Evolutionary conservation across 139 green algal genomes (phyloP), one percentile per base, ranked within the genome.

Genomic region (Penium margaritaceum): DNA sequence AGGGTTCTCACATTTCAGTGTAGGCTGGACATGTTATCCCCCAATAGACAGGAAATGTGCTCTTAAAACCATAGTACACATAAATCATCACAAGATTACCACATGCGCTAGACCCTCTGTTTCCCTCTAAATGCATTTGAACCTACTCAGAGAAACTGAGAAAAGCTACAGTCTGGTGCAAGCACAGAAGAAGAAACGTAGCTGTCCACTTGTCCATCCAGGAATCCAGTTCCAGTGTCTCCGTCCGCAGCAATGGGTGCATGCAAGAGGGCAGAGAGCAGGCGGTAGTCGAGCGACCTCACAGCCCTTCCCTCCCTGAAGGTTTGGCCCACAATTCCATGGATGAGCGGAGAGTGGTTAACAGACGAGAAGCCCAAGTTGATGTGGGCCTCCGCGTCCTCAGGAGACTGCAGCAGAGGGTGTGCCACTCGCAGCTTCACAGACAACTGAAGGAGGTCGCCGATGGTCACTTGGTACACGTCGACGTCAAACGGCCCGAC

Each of bases 241-340:
- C 67, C 44, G 67, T 74, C 67, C 3, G 67, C 67, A 19, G 55
- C 44, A 71, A 74, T 66, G 9, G 36, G 54, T 9, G 30, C 30
- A 5, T 36, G 41, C 6, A 46, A 70, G 29, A 46, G 15, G 19
- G 35, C 15, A 19, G 29, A 32, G 15, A 74, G 35, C 44, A 34
- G 29, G 27, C 32, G 38, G 67, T 67, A 74, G 27, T 74, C 34
- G 32, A 44, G 33, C 24, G 67, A 41, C 19, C 67, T 19, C 67
- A 70, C 46, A 14, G 36, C 36, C 19, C 44, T 41, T 5, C 44
- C 67, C 17, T 74, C 67, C 19, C 67, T 41, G 54, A 71, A 80
- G 3, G 73, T 80, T 27, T 80, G 73, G 29, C 73, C 73, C 46
- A 80, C 17, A 15, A 80, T 39, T 30, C 73, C 73, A 39, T 80